phyloP scores from a whole-genome alignment of 208 protist species.

The Blastocrithidia nonstop region DNA sequence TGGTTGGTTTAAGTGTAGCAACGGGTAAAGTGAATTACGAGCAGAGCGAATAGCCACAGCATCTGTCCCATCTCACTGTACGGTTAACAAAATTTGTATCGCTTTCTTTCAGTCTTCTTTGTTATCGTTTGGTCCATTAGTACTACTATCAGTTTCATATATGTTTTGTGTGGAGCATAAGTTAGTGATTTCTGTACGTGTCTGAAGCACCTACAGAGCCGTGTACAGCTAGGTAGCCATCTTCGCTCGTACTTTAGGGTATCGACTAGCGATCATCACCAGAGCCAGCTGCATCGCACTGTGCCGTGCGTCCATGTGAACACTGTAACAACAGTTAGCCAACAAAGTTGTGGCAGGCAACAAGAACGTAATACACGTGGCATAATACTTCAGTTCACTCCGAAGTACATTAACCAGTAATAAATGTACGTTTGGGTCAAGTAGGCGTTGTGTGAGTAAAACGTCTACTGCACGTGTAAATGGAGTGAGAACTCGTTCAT shows the following conservation, averaged over 20 bases:
- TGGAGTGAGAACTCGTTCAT: constrained; percentile 74
- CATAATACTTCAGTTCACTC: constrained; percentile 50
- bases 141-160: too few species aligned
- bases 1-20: constrained; percentile 65
- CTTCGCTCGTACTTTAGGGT: constrained; percentile 80
- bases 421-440: constrained; percentile 21
- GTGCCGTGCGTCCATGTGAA: constrained; percentile 19
- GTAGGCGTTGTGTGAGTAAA: constrained; percentile 31
- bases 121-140: too few species aligned
- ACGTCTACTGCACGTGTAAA: constrained; percentile 37
- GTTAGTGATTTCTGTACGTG: too few species aligned
- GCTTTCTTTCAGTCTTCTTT: constrained; percentile 20
- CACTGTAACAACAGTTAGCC: constrained; percentile 43
- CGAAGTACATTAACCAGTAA: constrained; percentile 46
- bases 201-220: constrained; percentile 56
- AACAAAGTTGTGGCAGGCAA: constrained; percentile 57
- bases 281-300: constrained; percentile 54
- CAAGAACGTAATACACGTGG: constrained; percentile 55
- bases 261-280: constrained; percentile 79
- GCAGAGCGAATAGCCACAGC: constrained; percentile 29
- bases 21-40: constrained; percentile 62
- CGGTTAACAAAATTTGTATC: constrained; percentile 36
- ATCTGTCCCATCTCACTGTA: constrained; percentile 73
- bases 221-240: constrained; percentile 80
- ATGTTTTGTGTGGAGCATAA: too few species aligned